A percentile compares a stretch with the other conserved stretches of the same genome.
Evolutionary conservation across 768 basidiomycete species (phyloP).

Genomic region (Boletus barrowsii): DNA sequence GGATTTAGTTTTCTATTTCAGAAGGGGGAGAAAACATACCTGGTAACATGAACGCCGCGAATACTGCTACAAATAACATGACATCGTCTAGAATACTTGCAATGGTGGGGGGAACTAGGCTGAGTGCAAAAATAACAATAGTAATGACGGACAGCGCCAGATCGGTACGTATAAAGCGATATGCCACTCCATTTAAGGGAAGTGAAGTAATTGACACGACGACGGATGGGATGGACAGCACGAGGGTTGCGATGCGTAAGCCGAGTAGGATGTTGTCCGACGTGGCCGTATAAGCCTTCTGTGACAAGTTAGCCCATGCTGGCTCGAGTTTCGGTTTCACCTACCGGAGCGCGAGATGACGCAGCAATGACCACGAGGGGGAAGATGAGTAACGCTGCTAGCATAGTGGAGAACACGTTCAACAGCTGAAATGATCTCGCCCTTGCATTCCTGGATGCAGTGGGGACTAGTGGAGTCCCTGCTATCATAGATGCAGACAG

Average conservation of each 20-base stretch:
- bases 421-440: conserved; percentile 58
- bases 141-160: conserved; percentile 45
- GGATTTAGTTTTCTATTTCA: not conserved
- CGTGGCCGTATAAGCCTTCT: conserved; percentile 5
- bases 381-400: conserved; percentile 50
- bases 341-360: conserved; percentile 40
- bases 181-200: conserved; percentile 43
- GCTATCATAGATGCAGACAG: conserved; percentile 60
- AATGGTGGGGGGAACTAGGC: conserved; percentile 42
- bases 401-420: conserved; percentile 45
- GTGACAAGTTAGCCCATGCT: conserved; percentile 11
- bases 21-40: conserved; percentile 34
- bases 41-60: conserved; percentile 61
- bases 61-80: conserved; percentile 49
- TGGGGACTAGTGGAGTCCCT: conserved; percentile 9
- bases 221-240: conserved; percentile 57
- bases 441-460: conserved; percentile 40
- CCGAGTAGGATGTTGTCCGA: conserved; percentile 23
- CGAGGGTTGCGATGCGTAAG: conserved; percentile 50
- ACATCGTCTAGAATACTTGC: conserved; percentile 44
- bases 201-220: conserved; percentile 54
- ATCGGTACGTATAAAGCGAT: conserved; percentile 40
- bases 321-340: conserved; percentile 27
- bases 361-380: conserved; percentile 58
- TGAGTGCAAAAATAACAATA: conserved; percentile 40